Base-by-base conservation (phyloP, 176 grass and related monocot species). In the Raddia guianensis region DNA sequence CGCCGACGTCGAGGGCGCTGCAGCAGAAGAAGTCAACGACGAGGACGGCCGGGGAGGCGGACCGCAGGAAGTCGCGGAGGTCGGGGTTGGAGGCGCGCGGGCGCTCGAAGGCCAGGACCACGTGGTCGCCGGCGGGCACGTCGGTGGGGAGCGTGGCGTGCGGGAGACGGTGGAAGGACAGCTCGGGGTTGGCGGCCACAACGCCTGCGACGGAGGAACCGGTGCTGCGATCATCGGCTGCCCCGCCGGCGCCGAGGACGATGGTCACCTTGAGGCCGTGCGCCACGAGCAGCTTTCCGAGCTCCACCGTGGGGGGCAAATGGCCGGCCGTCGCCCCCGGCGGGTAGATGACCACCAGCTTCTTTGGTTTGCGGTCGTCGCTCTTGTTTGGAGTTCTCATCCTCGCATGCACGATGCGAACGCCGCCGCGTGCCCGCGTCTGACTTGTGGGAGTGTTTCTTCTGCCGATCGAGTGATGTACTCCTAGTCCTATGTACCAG, bases 21-120 rank as follows among this genome's bases (percentile, higher is more conserved):
- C 66, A 5, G 71, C 86, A 91, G 70, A 91, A 94, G 16, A 76
- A 82, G 71, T 89, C 86, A 74, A 94, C 4, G 42, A 94, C 18
- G 49, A 87, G 76, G 44, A 78, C 80, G 46, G 62, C 14, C 1
- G 89, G 92, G 8, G 86, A 18, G 21, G 62, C 8, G 11, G 44
- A 65, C 0, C 52, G 52, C 44, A 86, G 84, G 70, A 81, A 86
- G 0, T 67, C 77, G 1, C 43, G 72, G 67, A 94, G 72, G 9
- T 52, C 8, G 0, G 66, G 8, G 73, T 15, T 80, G 61, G 85
- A 87, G 11, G 62, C 76, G 42, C 85, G 49, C 11, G 83, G 37
- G 34, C 46, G 71, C 34, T 70, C 83, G 71, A 91, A 45, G 6
- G 49, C 1, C 18, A 44, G 56, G 8, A 6, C 40, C 60, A 77